Conservation (phyloP, 345 rosid species). For the Passiflora organensis region DNA sequence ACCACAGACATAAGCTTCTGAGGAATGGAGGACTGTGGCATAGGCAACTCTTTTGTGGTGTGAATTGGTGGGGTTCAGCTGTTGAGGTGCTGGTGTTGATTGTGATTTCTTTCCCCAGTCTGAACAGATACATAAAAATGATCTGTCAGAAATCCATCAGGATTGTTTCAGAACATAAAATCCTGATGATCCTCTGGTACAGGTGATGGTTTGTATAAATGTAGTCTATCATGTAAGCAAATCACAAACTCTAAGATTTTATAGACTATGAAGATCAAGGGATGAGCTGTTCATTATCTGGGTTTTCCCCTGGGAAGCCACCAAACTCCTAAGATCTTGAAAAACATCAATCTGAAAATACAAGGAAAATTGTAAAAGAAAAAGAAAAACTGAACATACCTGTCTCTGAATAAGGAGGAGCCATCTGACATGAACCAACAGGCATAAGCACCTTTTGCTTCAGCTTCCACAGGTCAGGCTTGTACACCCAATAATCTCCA, state of each 20-base stretch:
- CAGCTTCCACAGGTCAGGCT: constrained; percentile 46
- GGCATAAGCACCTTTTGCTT: constrained; percentile 71
- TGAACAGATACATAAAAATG: not conserved
- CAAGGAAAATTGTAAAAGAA: not conserved
- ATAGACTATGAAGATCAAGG: too few species aligned
- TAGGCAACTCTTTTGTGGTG: constrained; percentile 43
- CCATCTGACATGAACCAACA: constrained; percentile 74
- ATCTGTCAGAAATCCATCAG: too few species aligned
- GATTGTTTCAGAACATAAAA: too few species aligned
- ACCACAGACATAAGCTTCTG: constrained; percentile 82
- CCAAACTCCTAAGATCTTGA: too few species aligned
- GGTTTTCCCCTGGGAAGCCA: too few species aligned
- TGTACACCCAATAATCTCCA: constrained; percentile 65
- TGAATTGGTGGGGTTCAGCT: not conserved
- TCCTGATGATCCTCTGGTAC: too few species aligned
- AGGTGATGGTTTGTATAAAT: too few species aligned
- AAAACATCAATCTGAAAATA: not conserved
- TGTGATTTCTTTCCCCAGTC: too few species aligned
- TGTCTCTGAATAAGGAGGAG: constrained; percentile 34
- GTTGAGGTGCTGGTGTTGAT: too few species aligned
- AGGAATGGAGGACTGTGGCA: constrained; percentile 77
- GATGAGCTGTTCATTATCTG: too few species aligned
- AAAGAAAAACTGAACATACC: constrained; percentile 30
- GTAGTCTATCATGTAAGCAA: too few species aligned
- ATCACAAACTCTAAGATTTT: too few species aligned